Percentiles rank a stretch among this genome's conserved stretches.
Evolutionary conservation across 495 filamentous ascomycete genomes (phyloP).

Genomic region (Aspergillus funiculosus): DNA sequence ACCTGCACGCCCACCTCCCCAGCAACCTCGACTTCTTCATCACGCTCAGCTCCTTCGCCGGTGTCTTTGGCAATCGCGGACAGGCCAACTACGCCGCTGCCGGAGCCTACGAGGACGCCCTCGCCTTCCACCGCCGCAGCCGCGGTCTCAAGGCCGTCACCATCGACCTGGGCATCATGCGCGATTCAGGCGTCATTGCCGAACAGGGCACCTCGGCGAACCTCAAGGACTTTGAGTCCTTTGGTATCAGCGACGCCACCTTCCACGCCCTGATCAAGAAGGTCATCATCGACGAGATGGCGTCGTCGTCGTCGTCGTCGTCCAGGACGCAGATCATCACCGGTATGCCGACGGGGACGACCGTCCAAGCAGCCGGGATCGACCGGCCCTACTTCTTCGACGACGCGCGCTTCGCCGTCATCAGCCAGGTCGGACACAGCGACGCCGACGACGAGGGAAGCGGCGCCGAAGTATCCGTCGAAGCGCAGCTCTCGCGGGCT

Average conservation of each 20-base stretch:
- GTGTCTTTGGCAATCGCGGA: slow-evolving; percentile 24
- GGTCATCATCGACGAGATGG: not conserved
- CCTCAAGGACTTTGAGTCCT: not conserved
- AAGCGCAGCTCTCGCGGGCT: not conserved
- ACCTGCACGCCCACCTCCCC: slow-evolving; percentile 47
- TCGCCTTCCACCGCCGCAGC: slow-evolving; percentile 23
- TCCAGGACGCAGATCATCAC: not conserved
- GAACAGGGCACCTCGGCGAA: slow-evolving; percentile 8
- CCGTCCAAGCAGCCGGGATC: not conserved
- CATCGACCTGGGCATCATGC: slow-evolving; percentile 31
- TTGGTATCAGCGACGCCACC: not conserved
- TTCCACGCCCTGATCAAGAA: not conserved
- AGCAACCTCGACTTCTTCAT: slow-evolving; percentile 41
- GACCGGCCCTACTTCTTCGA: slow-evolving; percentile 2
- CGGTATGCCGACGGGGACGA: not conserved
- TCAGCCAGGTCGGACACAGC: not conserved
- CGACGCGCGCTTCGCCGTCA: not conserved
- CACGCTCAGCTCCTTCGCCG: slow-evolving; percentile 15
- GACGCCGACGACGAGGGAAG: not conserved
- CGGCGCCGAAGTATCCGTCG: not conserved
- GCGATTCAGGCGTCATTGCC: slow-evolving; percentile 23
- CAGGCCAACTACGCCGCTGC: slow-evolving; percentile 38
- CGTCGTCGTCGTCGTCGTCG: not conserved
- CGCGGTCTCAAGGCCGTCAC: slow-evolving; percentile 23
- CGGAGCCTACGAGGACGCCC: slow-evolving; percentile 29